Conservation (phyloP, 2,329 filamentous ascomycete species). For the Diaporthe ampelina region DNA sequence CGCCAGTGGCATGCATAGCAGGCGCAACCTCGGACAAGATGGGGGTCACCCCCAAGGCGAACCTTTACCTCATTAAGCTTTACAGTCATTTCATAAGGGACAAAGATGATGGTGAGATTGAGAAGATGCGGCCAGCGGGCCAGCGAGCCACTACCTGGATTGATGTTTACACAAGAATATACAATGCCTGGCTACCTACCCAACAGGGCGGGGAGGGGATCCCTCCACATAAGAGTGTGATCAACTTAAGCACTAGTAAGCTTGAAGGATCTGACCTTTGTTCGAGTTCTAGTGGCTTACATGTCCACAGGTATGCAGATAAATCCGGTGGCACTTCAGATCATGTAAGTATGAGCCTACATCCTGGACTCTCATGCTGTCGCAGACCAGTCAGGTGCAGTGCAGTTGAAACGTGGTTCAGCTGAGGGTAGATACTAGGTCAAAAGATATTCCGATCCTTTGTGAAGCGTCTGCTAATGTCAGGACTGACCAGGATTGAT, state of each 20-base stretch:
- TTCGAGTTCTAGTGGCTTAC: background rate
- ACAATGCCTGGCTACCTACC: background rate
- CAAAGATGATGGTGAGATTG: background rate
- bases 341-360: too few relatives aligned
- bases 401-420: background rate
- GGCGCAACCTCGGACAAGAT: constrained; percentile 2
- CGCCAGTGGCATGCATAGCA: constrained; percentile 12
- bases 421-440: background rate
- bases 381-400: too few relatives aligned
- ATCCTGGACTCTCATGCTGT: too few relatives aligned
- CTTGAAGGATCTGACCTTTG: background rate
- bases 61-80: constrained; percentile 22
- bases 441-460: background rate
- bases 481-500: background rate
- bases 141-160: background rate
- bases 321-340: too few relatives aligned
- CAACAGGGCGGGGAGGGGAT: background rate
- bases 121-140: background rate
- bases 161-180: background rate
- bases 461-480: background rate
- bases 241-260: constrained; percentile 15
- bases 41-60: constrained; percentile 11
- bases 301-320: background rate
- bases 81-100: background rate
- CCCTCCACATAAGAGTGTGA: background rate